phyloP scores from a whole-genome alignment of 1,139 yeast species.

The Spencermartinsiella ligniputridi region DNA sequence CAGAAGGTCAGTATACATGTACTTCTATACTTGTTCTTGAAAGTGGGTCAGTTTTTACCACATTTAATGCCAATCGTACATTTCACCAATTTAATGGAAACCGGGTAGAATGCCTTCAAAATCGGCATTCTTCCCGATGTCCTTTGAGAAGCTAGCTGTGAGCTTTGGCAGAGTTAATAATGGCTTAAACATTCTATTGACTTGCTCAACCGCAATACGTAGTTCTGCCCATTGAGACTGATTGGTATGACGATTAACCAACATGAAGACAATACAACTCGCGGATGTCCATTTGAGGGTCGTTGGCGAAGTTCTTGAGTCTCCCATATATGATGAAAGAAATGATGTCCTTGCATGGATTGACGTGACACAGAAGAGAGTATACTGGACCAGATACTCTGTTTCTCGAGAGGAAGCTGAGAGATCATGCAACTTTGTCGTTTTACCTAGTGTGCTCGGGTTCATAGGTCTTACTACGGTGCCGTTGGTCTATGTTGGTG shows the following conservation, averaged over 20 bases:
- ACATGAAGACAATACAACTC: background rate
- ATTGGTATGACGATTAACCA: background rate
- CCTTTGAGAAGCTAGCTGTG: too few species aligned
- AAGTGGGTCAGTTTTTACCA: too few species aligned
- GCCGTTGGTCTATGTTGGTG: conserved; percentile 29
- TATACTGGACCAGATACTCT: conserved; percentile 27
- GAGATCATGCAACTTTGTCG: conserved; percentile 20
- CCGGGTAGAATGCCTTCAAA: too few species aligned
- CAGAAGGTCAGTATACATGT: too few species aligned
- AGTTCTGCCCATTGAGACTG: background rate
- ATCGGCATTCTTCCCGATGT: too few species aligned
- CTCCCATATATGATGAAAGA: conserved; percentile 33
- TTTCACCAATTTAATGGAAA: too few species aligned
- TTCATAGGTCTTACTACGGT: conserved; percentile 29
- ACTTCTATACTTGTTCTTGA: too few species aligned
- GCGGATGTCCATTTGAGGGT: background rate
- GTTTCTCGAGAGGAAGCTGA: conserved; percentile 6
- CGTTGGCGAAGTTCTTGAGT: conserved; percentile 19
- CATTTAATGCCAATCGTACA: too few species aligned
- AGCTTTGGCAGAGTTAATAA: too few species aligned
- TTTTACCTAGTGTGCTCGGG: conserved; percentile 24
- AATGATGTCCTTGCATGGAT: conserved; percentile 30
- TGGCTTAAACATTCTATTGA: too few species aligned
- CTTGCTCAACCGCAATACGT: too few species aligned
- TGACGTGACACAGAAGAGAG: conserved; percentile 28